Base-by-base conservation (phyloP, 139 green algal genomes). In the Trebouxia sp. region DNA sequence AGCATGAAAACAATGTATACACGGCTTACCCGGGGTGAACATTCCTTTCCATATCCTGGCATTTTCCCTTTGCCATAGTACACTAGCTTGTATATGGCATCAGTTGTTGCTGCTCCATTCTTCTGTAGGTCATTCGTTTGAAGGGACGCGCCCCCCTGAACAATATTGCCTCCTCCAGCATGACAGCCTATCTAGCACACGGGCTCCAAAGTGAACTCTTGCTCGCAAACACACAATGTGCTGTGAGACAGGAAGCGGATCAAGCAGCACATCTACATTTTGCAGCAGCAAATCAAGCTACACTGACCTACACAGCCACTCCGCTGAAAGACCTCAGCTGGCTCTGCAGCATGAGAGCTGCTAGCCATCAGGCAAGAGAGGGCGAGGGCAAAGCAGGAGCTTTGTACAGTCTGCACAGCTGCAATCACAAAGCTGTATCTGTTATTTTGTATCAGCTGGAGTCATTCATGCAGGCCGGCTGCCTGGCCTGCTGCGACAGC, bases 31-130 rank as follows among this genome's bases (percentile, higher is more conserved):
- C 85, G 87, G 9, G 93, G 93, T 8, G 90, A 80, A 79, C 93
- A 97, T 3, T 92, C 80, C 39, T 86, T 80, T 4, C 93, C 93
- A 80, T 91, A 97, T 32, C 93, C 93, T 10, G 92, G 92, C 93
- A 97, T 97, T 53, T 91, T 91, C 43, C 82, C 87, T 75, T 92
- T 94, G n/a, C 93, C 93, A 4, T 28, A 78, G 82, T 96, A 95
- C 1, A 94, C 91, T 28, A 97, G 65, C 32, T 87, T 74, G 80
- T 93, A 96, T 20, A 97, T 76, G 7, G 83, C 80, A 32, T 93
- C 85, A 14, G 78, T 67, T 41, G 84, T 78, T n/a, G 75, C 81
- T 0, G 86, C 53, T 1, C 85, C 88, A 65, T 94, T 92, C 6
- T 82, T 81, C 38, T 88, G 28, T 24, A 89, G 56, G 79, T 93